Base-by-base conservation (phyloP, 306 rosid genomes). In the Nissolia schottii region DNA sequence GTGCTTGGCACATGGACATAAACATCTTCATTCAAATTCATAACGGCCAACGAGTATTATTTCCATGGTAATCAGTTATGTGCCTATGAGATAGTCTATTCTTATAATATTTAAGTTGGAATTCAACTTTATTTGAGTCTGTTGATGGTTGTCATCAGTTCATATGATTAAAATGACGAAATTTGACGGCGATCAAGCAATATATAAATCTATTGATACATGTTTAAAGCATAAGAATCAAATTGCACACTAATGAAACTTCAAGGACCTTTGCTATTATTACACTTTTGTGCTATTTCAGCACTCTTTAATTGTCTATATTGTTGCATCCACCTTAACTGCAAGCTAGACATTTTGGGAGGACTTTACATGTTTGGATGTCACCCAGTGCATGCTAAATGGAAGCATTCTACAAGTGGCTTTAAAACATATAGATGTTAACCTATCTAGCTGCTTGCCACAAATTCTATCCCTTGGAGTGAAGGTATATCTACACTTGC, bases 291-390 rank as follows among this genome's bases (percentile, higher is more conserved):
- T 65, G 29, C 40, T 66, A 45, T 59, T 64, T 65, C 35, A 31
- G n/a, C 62, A 32, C 43, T 51, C 74, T 62, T 67, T 24, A 38
- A 71, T 35, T 74, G 56, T 48, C 23, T 73, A 51, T 82, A 23
- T 67, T 63, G 34, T 43, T 82, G 70, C 31, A 77, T 76, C 62
- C 35, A 53, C 89, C 96, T 89, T 91, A 65, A 94, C 87, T 43
- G 74, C 82, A 77, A 85, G 90, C 82, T 79, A 2, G 98, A 72
- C 86, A 43, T 85, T 82, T 75, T 94, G 98, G 97, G 98, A 94
- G 84, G 87, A 87, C 70, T 91, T 83, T 78, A 91, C 98, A 29
- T 94, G 96, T 79, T 83, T 94, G 88, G 98, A 94, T 81, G 82
- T 77, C 60, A 72, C 86, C 56, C 98, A 93, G 56, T 93, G 98